Evolutionary conservation across 1,139 yeast species (phyloP), one percentile per base, ranked within the genome.

Genomic region (Trichomonascaceae sp.): DNA sequence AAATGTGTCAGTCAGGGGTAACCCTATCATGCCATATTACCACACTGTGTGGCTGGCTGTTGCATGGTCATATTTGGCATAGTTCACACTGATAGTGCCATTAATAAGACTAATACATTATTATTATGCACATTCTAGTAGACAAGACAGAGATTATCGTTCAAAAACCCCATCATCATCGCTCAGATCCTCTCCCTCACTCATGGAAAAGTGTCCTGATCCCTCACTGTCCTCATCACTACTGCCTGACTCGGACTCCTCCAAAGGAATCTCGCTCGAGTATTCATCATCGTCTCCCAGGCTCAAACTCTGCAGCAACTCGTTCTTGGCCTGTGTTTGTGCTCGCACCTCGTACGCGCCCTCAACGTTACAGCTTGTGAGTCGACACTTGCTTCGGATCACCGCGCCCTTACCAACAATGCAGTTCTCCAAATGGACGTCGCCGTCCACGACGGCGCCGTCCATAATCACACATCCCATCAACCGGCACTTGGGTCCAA

Each of bases 401-500:
- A 61, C 59, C 2, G 76, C 89, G 32, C 65, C 64, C 31, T 65
- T 64, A 16, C 98, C 98, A 39, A 92, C 62, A 17, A 89, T 76
- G 57, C 94, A 85, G 59, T 87, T 89, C 56, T 92, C 98, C 43
- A 92, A 61, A 33, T 42, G 41, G 6, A 49, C 56, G 27, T 82
- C 96, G 53, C 89, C 95, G 33, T 73, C 93, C 29, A 92, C 62
- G 1, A 58, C 60, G 20, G 76, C 93, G 33, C 73, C 71, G 48
- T 80, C 79, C 39, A 85, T 63, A 8, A 92, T 52, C 17, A 92
- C 73, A 47, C 87, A 84, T 2, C 94, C 97, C 1, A 87, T 81
- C 38, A 92, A 67, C 46, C 89, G 76, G 52, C 93, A 92, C 43
- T 85, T 70, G 51, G 74, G 77, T 31, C 98, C 98, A 37, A 92